Evolutionary conservation across 225 moss, liverwort and hornwort genomes (phyloP), one percentile per base, ranked within the genome.

Genomic region (Rhytidiadelphus loreus): DNA sequence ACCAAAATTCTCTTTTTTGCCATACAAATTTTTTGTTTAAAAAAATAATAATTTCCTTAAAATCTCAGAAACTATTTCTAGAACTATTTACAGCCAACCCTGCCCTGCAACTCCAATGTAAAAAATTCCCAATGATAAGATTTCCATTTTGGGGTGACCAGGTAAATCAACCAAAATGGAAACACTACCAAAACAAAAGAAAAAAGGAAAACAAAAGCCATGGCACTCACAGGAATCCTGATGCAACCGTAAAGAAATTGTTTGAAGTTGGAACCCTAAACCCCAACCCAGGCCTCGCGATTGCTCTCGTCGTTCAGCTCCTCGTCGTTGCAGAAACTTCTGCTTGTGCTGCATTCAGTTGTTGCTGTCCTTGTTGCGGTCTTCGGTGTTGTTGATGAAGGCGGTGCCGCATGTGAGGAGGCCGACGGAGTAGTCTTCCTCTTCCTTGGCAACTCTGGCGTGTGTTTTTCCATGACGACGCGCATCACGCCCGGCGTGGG

Each of bases 401-500:
- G 50, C 29, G 48, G n/a, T 58, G 66, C 46, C 29, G 70, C 61
- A 69, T 85, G 79, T 78, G 25, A 70, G 80, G 19, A 52, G 85
- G 17, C 35, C 25, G 80, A n/a, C 71, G 60, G 60, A 60, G n/a
- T 7, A 18, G 37, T 43, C 25, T 14, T 50, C 61, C 32, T 43
- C 71, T 11, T 26, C 43, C 19, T 26, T 1, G 52, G 86, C 7
- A 64, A 15, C 59, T 21, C 77, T 57, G 89, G 88, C 88, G 89
- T 35, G 46, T 58, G 57, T 21, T 48, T 68, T 18, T 10, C 82
- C 85, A 99, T 99, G 99, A 99, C 99, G 81, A 99, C 99, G 89
- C 93, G 99, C 89, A 99, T 99, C 86, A 99, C 99, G 90, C 99
- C 99, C 70, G 99, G 99, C 82, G 99, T 99, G 90, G 99, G 99